Conservation (phyloP, 2,329 filamentous ascomycete species). For the Aspergillus sp. region DNA sequence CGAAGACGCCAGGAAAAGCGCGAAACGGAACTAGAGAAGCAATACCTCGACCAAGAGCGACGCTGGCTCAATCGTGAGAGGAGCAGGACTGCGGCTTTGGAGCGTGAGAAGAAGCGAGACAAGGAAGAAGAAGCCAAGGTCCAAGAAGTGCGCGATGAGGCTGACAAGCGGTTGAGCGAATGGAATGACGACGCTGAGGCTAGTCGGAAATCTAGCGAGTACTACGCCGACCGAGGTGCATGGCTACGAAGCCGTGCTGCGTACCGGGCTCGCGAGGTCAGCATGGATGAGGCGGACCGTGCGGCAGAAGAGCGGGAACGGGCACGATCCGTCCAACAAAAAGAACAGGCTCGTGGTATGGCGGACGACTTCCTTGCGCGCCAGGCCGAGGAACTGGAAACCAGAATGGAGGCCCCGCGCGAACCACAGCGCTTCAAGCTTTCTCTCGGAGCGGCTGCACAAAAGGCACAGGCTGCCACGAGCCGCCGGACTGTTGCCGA, state of each 20-base stretch:
- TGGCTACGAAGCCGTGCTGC: constrained; percentile 80
- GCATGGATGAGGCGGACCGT: constrained; percentile 79
- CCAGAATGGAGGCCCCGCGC: constrained; percentile 42
- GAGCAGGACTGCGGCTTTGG: constrained; percentile 76
- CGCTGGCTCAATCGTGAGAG: constrained; percentile 90
- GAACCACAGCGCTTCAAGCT: constrained; percentile 83
- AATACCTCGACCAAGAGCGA: constrained; percentile 80
- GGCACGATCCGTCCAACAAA: constrained; percentile 66
- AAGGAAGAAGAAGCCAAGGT: constrained; percentile 68
- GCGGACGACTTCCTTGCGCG: constrained; percentile 88
- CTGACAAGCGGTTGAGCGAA: constrained; percentile 70
- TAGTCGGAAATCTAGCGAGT: constrained; percentile 69
- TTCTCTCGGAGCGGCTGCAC: constrained; percentile 83
- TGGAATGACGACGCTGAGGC: constrained; percentile 91
- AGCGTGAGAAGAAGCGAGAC: constrained; percentile 80
- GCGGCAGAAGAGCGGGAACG: constrained; percentile 73
- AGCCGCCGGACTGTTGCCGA: constrained; percentile 82
- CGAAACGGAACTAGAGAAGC: constrained; percentile 73
- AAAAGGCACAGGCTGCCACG: constrained; percentile 62
- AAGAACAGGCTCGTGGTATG: constrained; percentile 77
- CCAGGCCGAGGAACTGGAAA: constrained; percentile 73
- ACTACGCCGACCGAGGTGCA: constrained; percentile 80
- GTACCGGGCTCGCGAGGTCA: constrained; percentile 71
- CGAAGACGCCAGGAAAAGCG: constrained; percentile 68
- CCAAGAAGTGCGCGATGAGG: constrained; percentile 64